These are phyloP conservation scores for Zymoseptoria brevis DNA, from an alignment of 2,329 filamentous ascomycete genomes.

Conservation along the genomic window DNA sequence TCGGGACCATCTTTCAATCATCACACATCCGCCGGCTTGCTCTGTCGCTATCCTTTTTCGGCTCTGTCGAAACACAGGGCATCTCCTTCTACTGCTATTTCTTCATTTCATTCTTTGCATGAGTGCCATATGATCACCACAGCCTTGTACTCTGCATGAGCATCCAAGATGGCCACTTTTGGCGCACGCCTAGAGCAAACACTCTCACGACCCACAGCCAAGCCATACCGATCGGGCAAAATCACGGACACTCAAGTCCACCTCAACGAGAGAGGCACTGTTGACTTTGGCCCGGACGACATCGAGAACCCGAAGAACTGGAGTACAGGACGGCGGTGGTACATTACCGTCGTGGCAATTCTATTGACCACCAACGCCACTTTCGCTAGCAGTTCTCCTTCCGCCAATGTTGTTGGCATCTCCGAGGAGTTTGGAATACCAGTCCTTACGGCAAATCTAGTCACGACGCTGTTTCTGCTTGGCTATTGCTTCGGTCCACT, in stretches of 20 bases:
- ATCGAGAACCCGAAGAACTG: conserved; percentile 46
- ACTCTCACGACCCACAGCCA: conserved; percentile 45
- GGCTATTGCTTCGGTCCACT: conserved; percentile 53
- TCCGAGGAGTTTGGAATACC: conserved; percentile 42
- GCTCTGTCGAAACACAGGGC: not conserved
- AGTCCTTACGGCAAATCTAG: conserved; percentile 29
- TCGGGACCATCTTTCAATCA: not conserved
- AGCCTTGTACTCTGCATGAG: not conserved
- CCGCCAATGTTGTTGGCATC: conserved; percentile 33
- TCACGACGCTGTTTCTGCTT: conserved; percentile 24
- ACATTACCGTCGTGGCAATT: conserved; percentile 36
- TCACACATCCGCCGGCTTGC: not conserved
- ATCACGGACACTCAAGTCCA: conserved; percentile 34
- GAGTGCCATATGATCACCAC: not conserved
- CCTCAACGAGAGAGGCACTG: conserved; percentile 43
- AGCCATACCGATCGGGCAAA: conserved; percentile 43
- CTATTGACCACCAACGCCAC: conserved; percentile 48
- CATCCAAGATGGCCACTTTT: not conserved
- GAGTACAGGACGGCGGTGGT: conserved; percentile 35
- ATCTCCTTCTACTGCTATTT: not conserved
- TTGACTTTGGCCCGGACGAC: conserved; percentile 46
- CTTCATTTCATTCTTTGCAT: not conserved
- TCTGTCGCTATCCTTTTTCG: not conserved
- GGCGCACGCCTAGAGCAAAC: conserved; percentile 34
- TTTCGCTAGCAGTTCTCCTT: conserved; percentile 43